Evolutionary conservation across 306 rosid genomes (phyloP).

Genomic region (Inga leiocalycina): DNA sequence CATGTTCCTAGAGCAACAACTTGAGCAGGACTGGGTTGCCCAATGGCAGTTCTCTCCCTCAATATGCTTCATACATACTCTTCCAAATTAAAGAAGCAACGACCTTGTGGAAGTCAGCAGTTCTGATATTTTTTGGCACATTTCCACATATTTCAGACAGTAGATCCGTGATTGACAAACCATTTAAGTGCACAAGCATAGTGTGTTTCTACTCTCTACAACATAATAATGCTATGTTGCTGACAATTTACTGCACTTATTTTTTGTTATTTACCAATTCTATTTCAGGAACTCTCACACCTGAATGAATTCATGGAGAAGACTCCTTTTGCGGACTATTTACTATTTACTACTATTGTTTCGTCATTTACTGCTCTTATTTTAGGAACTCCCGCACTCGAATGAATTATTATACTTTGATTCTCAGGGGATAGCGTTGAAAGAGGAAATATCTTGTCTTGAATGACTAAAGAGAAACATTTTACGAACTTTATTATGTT

Average conservation of each 20-base stretch:
- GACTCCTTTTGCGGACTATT: too few species aligned
- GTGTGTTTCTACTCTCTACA: slow-evolving; percentile 67
- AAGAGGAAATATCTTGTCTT: not conserved
- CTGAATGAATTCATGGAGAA: too few species aligned
- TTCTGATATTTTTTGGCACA: slow-evolving; percentile 70
- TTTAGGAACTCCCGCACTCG: too few species aligned
- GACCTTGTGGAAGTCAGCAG: slow-evolving; percentile 72
- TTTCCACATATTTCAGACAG: slow-evolving; percentile 86
- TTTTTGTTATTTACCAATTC: too few species aligned
- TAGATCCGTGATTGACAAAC: slow-evolving; percentile 95
- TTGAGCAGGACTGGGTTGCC: slow-evolving; percentile 65
- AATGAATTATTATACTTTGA: too few species aligned
- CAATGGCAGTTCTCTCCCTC: slow-evolving; percentile 84
- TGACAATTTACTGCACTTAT: too few species aligned
- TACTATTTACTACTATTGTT: too few species aligned
- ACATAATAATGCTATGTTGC: slow-evolving; percentile 12
- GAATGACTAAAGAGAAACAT: slow-evolving; percentile 26
- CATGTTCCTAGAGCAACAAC: slow-evolving; percentile 20
- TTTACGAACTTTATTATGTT: slow-evolving; percentile 24
- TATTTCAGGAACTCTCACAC: too few species aligned
- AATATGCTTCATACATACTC: slow-evolving; percentile 60
- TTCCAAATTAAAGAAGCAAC: slow-evolving; percentile 57
- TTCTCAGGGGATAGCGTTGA: too few species aligned
- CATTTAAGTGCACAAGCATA: slow-evolving; percentile 95
- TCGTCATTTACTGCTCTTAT: too few species aligned